These are phyloP conservation scores for Hypoxylon sp. DNA, from an alignment of 2,329 filamentous ascomycete species.

Conservation along the genomic window DNA sequence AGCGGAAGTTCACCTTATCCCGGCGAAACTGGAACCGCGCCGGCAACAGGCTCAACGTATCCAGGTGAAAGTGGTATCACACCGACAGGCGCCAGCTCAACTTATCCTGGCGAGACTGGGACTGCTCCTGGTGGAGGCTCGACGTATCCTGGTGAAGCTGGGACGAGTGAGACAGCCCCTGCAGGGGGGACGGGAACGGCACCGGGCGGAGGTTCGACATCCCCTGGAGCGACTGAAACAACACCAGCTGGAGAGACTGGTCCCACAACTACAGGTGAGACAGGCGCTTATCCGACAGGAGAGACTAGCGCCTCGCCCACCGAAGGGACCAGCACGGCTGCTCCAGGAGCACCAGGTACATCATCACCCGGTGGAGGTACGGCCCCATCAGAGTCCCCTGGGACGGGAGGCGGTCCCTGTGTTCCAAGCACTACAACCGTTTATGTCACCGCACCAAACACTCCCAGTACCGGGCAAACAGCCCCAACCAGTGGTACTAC, in stretches of 20 bases:
- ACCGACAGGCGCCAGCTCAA: neutral
- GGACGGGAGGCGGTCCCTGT: neutral
- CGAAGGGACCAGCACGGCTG: neutral
- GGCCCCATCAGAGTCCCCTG: neutral
- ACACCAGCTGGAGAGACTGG: neutral
- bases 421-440: constrained; percentile 19
- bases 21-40: neutral
- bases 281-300: neutral
- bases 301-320: neutral
- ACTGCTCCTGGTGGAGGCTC: neutral
- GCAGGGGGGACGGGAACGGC: neutral
- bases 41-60: neutral
- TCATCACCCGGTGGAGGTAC: constrained; percentile 11
- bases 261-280: neutral
- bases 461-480: constrained; percentile 1
- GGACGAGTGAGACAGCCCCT: neutral
- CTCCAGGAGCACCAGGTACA: neutral
- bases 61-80: neutral
- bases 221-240: neutral
- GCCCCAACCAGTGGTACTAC: neutral
- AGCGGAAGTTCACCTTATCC: neutral
- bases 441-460: constrained; percentile 15
- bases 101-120: neutral
- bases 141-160: neutral
- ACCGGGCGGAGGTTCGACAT: constrained; percentile 7